Conservation (phyloP, 2,329 filamentous ascomycete genomes). For the Colletotrichum camelliae region DNA sequence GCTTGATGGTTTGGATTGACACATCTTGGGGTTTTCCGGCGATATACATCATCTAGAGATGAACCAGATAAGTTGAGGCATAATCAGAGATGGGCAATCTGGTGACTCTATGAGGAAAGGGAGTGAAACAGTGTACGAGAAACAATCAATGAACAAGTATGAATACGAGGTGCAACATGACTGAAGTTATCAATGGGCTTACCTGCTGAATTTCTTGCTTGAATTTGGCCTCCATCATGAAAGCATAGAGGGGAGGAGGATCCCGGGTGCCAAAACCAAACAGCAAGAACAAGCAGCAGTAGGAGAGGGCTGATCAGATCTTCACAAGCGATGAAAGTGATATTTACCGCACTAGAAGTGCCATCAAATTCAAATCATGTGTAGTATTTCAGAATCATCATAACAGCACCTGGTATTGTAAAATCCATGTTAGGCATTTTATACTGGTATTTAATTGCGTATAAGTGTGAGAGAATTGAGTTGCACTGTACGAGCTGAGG, state of each 20-base stretch:
- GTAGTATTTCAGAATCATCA: neutral
- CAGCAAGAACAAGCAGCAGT: neutral
- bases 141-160: neutral
- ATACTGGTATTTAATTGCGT: neutral
- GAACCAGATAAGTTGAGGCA: neutral
- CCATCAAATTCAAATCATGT: neutral
- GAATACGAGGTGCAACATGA: too few relatives aligned
- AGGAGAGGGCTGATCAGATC: neutral
- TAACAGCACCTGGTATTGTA: neutral
- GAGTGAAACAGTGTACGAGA: neutral
- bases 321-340: neutral
- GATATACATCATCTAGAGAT: slow-evolving; percentile 27
- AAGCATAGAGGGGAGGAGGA: neutral
- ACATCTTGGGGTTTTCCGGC: slow-evolving; percentile 23
- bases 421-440: neutral
- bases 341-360: neutral
- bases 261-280: neutral
- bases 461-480: neutral
- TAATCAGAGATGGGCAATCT: accelerated
- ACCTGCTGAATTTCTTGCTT: slow-evolving; percentile 21
- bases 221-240: neutral
- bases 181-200: neutral
- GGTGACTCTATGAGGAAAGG: accelerated
- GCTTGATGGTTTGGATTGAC: slow-evolving; percentile 20
- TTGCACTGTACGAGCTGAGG: neutral